Evolutionary conservation across 345 rosid species (phyloP).

Genomic region (Salix viminalis): DNA sequence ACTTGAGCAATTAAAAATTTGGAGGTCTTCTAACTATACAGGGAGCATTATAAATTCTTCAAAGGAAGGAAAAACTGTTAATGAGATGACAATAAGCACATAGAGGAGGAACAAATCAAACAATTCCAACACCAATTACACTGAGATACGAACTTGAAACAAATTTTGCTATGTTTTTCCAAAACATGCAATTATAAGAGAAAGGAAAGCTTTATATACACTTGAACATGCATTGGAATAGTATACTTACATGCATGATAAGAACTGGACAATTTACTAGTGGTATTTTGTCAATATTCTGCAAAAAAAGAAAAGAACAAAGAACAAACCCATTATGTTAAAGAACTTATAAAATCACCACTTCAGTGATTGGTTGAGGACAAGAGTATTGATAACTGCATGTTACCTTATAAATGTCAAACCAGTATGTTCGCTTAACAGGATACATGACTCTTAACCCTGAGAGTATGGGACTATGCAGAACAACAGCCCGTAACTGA

Average conservation of each 20-base stretch:
- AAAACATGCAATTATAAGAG: not conserved
- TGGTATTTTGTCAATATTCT: constrained; percentile 90
- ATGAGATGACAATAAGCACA: not conserved
- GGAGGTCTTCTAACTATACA: not conserved
- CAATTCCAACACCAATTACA: not conserved
- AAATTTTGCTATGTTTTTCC: not conserved
- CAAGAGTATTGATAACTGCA: not conserved
- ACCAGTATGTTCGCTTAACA: constrained; percentile 82
- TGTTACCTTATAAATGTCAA: constrained; percentile 89
- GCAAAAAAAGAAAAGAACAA: constrained; percentile 16
- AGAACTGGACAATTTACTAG: constrained; percentile 86
- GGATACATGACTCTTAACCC: constrained; percentile 98
- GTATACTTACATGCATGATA: constrained; percentile 76
- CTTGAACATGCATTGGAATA: not conserved
- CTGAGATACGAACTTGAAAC: too few species aligned
- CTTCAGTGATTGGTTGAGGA: not conserved
- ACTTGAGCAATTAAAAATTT: not conserved
- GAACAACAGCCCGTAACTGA: constrained; percentile 73
- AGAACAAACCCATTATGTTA: not conserved
- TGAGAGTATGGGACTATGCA: constrained; percentile 93
- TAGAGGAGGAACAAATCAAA: constrained; percentile 2
- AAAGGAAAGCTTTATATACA: not conserved
- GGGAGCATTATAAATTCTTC: not conserved
- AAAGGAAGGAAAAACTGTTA: not conserved
- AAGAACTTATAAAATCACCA: not conserved